Evolutionary conservation across 2,329 filamentous ascomycete genomes (phyloP), one percentile per base, ranked within the genome.

Genomic region (Colletotrichum chlorophyti): DNA sequence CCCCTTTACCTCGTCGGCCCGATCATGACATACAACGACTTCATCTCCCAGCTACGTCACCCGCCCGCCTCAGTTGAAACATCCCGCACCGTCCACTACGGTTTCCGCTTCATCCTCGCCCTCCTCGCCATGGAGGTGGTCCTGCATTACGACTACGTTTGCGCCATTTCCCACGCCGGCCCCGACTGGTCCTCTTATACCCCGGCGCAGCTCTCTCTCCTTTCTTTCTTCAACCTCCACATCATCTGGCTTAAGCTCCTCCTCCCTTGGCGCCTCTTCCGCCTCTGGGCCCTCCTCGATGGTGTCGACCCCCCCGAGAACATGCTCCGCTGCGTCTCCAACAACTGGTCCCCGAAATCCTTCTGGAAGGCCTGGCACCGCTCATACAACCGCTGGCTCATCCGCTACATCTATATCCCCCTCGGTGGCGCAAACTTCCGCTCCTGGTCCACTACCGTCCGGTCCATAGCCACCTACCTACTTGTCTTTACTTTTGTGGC

Each of bases 341-440:
- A 99, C 78, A 98, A 98, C 73, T 97, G 93, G 78, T 93, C 90
- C 63, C 90, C 92, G 0, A 83, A 93, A 35, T 88, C 89, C 17
- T 99, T 99, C 77, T 99, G 95, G 95, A 91, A 95, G 62, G 88
- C 87, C 27, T 99, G 96, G 96, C 95, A 99, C 75, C 88, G 93
- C 49, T 92, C 87, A 63, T 98, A 91, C 80, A 98, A 98, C 76
- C 89, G 93, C 65, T 99, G 93, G 93, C 84, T 95, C 55, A 83
- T 98, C 47, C 88, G 95, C 21, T 99, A 99, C 76, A 86, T 99
- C 63, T 99, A 96, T 74, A 83, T 98, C 4, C 95, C 95, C 0
- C 82, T 99, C 0, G 95, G 95, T 32, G 94, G 95, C 6, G 78
- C 82, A 3, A 79, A 77, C 26, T 82, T 83, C 69, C 72, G 74